phyloP scores from a whole-genome alignment of 805 yeast species.

The Starmera pachycereana region DNA sequence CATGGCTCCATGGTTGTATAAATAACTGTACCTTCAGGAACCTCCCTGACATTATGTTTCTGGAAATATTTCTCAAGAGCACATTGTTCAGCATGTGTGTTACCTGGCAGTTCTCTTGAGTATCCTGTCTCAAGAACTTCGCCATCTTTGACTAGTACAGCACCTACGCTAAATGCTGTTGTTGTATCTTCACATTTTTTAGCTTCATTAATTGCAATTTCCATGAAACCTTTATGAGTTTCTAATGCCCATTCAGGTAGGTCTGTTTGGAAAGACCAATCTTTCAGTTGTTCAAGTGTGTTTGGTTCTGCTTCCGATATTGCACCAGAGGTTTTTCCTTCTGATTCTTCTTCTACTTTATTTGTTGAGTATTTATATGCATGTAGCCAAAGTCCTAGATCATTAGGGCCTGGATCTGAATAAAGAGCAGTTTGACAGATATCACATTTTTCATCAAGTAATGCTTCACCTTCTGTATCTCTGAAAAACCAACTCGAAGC shows the following conservation, averaged over 20 bases:
- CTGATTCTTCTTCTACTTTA: slow-evolving; percentile 15
- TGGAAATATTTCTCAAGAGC: slow-evolving; percentile 68
- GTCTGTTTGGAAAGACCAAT: slow-evolving; percentile 16
- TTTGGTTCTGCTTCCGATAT: slow-evolving; percentile 33
- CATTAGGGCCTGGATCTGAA: slow-evolving; percentile 84
- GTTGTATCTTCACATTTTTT: slow-evolving; percentile 68
- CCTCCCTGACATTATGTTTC: slow-evolving; percentile 22
- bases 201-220: slow-evolving; percentile 68
- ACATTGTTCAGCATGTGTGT: slow-evolving; percentile 96
- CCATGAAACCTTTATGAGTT: slow-evolving; percentile 54
- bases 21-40: slow-evolving; percentile 71
- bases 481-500: slow-evolving; percentile 63
- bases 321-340: slow-evolving; percentile 14
- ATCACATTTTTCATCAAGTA: slow-evolving; percentile 48
- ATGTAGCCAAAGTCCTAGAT: slow-evolving; percentile 83
- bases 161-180: slow-evolving; percentile 93
- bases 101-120: slow-evolving; percentile 86
- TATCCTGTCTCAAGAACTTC: slow-evolving; percentile 69
- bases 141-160: slow-evolving; percentile 59
- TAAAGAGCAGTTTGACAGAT: slow-evolving; percentile 64
- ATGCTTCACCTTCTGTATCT: slow-evolving; percentile 52
- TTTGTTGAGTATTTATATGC: slow-evolving; percentile 70
- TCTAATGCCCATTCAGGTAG: slow-evolving; percentile 38
- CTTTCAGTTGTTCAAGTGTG: too few species aligned
- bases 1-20: slow-evolving; percentile 99